These are phyloP conservation scores for Coniochaeta sp. DNA, from an alignment of 2,329 filamentous ascomycete genomes.

Conservation along the genomic window DNA sequence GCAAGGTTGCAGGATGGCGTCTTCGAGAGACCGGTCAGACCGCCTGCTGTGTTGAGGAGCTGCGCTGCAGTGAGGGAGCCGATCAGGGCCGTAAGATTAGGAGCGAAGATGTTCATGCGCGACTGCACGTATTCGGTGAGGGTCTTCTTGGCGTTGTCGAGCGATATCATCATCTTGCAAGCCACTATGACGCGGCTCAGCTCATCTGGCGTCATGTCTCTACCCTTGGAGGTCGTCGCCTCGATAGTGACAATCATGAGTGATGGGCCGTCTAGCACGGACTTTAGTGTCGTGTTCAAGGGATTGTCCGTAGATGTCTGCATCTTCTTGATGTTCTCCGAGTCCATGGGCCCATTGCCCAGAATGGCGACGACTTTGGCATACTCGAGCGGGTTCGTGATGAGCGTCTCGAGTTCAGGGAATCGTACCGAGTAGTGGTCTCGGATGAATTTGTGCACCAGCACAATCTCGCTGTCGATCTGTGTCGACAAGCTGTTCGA, in stretches of 20 bases:
- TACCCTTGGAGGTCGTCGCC: conserved; percentile 81
- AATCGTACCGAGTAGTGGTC: conserved; percentile 94
- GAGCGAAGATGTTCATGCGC: conserved; percentile 92
- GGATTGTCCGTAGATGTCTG: conserved; percentile 73
- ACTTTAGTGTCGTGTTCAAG: conserved; percentile 66
- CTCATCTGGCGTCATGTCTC: conserved; percentile 67
- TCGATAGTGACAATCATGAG: conserved; percentile 96
- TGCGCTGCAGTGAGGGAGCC: conserved; percentile 91
- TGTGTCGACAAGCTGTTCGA: conserved; percentile 85
- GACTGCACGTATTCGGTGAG: conserved; percentile 94
- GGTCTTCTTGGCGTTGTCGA: conserved; percentile 79
- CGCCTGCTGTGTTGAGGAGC: conserved; percentile 90
- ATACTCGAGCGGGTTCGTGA: conserved; percentile 90
- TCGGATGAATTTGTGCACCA: conserved; percentile 92
- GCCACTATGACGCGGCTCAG: conserved; percentile 67
- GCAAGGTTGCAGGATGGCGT: conserved; percentile 90
- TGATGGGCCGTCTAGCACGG: conserved; percentile 79
- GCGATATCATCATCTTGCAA: conserved; percentile 80
- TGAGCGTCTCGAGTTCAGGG: conserved; percentile 82
- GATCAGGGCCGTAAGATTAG: conserved; percentile 84
- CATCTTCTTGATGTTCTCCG: conserved; percentile 70
- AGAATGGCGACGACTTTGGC: conserved; percentile 91
- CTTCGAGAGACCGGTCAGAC: conserved; percentile 80
- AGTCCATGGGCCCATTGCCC: conserved; percentile 82
- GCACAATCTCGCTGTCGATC: conserved; percentile 86